These are phyloP conservation scores for Kuraishia ogatae DNA, from an alignment of 805 yeast genomes.

Conservation along the genomic window DNA sequence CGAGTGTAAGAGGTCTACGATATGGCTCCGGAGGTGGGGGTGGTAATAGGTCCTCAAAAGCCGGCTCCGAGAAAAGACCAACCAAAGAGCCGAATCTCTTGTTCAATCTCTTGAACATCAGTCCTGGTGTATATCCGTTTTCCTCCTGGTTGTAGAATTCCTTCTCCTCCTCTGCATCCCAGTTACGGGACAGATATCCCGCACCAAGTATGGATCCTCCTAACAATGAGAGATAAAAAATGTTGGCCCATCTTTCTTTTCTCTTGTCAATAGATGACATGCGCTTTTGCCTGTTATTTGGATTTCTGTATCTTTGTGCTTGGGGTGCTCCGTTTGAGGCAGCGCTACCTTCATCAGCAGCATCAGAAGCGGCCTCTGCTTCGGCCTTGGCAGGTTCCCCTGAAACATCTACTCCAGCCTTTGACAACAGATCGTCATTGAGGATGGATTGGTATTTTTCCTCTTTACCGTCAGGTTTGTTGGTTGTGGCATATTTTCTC, in stretches of 20 bases:
- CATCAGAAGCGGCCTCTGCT: background rate
- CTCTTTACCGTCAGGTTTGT: slow-evolving; percentile 9
- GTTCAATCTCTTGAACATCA: slow-evolving; percentile 59
- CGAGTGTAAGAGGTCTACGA: slow-evolving; percentile 87
- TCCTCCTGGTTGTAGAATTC: slow-evolving; percentile 42
- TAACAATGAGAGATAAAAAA: slow-evolving; percentile 54
- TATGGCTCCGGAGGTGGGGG: slow-evolving; percentile 87
- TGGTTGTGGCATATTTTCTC: background rate
- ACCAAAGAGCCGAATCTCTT: slow-evolving; percentile 70
- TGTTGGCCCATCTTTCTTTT: slow-evolving; percentile 74
- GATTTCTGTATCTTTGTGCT: slow-evolving; percentile 15
- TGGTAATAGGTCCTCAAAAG: slow-evolving; percentile 86
- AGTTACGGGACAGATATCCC: slow-evolving; percentile 70
- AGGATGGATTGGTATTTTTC: slow-evolving; percentile 43
- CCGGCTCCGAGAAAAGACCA: slow-evolving; percentile 87
- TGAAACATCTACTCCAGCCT: slow-evolving; percentile 67
- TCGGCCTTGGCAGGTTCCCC: slow-evolving; percentile 18
- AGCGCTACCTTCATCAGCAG: background rate
- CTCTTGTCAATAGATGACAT: slow-evolving; percentile 67
- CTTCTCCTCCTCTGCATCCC: slow-evolving; percentile 59
- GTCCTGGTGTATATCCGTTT: slow-evolving; percentile 60
- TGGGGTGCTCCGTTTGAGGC: background rate
- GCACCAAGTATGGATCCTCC: slow-evolving; percentile 45
- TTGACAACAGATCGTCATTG: slow-evolving; percentile 72
- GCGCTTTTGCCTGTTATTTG: slow-evolving; percentile 44